Percentiles rank a stretch among this genome's conserved stretches.
These are phyloP conservation scores for Vicia villosa DNA, from an alignment of 306 rosid species.

Conservation along the genomic window DNA sequence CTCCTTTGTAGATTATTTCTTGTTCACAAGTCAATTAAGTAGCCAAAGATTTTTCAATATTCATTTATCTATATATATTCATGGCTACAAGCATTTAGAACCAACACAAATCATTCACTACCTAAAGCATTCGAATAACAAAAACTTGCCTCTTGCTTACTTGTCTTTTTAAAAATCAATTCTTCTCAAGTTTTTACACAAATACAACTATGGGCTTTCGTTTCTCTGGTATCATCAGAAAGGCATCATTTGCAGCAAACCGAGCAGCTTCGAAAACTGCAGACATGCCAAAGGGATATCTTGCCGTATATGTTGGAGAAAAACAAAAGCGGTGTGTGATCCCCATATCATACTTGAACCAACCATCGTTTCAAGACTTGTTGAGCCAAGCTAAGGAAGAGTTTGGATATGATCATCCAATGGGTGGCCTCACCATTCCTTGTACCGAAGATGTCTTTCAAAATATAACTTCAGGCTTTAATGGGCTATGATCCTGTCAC, in stretches of 20 bases:
- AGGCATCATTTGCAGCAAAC: slow-evolving; percentile 3
- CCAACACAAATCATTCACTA: slow-evolving; percentile 29
- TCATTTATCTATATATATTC: neutral
- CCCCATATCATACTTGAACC: slow-evolving; percentile 2
- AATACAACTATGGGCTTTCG: slow-evolving; percentile 36
- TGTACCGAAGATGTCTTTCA: slow-evolving; percentile 30
- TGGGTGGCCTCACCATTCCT: slow-evolving; percentile 52
- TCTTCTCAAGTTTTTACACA: slow-evolving; percentile 13
- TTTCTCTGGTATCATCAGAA: slow-evolving; percentile 23
- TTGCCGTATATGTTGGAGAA: slow-evolving; percentile 24
- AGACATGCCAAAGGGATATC: slow-evolving; percentile 8
- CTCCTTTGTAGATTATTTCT: neutral
- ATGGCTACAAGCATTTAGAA: slow-evolving; percentile 6
- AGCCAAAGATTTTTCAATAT: neutral
- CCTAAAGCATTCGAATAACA: slow-evolving; percentile 8
- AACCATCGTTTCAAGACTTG: slow-evolving; percentile 13
- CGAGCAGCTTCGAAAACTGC: slow-evolving; percentile 16
- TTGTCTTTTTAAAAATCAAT: neutral
- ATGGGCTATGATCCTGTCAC: neutral
- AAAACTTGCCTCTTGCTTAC: neutral
- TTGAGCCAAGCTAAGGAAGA: slow-evolving; percentile 2
- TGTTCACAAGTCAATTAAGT: neutral
- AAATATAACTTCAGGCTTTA: slow-evolving; percentile 22
- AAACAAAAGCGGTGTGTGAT: neutral
- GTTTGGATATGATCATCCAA: slow-evolving; percentile 36